Percentiles rank a stretch among this genome's conserved stretches.
These are phyloP conservation scores for Hypoxylon crocopeplum DNA, from an alignment of 495 filamentous ascomycete genomes.

Conservation along the genomic window DNA sequence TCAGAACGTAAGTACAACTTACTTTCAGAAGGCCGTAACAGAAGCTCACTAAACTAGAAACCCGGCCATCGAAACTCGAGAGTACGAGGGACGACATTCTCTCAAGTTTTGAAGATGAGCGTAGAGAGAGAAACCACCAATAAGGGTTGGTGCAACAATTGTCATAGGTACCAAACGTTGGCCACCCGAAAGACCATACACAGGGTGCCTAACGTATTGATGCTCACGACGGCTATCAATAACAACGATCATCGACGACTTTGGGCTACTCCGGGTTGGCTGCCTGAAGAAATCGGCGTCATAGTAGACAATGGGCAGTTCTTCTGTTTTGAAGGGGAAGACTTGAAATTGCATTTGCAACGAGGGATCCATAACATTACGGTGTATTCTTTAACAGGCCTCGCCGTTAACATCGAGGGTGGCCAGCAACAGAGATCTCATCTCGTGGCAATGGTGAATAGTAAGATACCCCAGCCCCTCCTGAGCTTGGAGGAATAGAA, in stretches of 20 bases:
- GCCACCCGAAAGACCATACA: slow-evolving; percentile 80
- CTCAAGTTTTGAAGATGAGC: slow-evolving; percentile 81
- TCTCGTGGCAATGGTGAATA: slow-evolving; percentile 88
- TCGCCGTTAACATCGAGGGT: slow-evolving; percentile 87
- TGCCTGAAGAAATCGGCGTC: slow-evolving; percentile 91
- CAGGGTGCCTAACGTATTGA: slow-evolving; percentile 77
- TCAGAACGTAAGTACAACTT: slow-evolving; percentile 51
- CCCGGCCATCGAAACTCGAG: slow-evolving; percentile 56
- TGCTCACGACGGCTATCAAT: slow-evolving; percentile 80
- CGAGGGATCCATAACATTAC: slow-evolving; percentile 70
- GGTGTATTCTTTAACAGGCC: slow-evolving; percentile 90
- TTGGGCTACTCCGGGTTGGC: slow-evolving; percentile 87
- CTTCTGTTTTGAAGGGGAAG: slow-evolving; percentile 89
- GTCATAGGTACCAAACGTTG: slow-evolving; percentile 83
- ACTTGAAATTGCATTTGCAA: slow-evolving; percentile 72
- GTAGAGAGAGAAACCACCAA: slow-evolving; percentile 83
- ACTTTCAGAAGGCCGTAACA: slow-evolving; percentile 19
- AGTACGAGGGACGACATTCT: slow-evolving; percentile 69
- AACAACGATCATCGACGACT: slow-evolving; percentile 74
- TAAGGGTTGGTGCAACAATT: slow-evolving; percentile 89
- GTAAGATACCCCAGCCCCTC: slow-evolving; percentile 46
- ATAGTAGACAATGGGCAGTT: slow-evolving; percentile 81
- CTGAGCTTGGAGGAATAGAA: not conserved
- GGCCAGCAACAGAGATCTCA: slow-evolving; percentile 85
- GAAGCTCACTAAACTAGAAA: slow-evolving; percentile 43